Conservation (phyloP, 352 stramenopile species). For the Phytophthora idaei region DNA sequence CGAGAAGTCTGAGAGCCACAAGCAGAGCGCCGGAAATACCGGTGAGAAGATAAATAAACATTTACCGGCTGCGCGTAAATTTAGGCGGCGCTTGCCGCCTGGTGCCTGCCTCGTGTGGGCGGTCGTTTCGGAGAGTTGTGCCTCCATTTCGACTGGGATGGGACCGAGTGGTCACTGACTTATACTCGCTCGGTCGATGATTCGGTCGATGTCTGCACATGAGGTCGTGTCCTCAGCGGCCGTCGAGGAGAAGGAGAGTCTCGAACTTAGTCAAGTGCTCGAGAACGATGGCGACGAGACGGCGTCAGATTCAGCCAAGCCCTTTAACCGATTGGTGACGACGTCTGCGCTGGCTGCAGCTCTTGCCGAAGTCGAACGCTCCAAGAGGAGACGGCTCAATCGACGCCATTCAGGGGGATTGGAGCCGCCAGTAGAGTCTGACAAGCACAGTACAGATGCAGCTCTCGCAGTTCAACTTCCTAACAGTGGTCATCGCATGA, state of each 20-base stretch:
- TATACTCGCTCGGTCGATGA: conserved; percentile 16
- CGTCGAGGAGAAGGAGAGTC: neutral
- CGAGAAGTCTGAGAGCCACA: too few relatives aligned
- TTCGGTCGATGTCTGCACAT: conserved; percentile 19
- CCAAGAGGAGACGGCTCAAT: conserved; percentile 19
- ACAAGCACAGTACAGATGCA: conserved; percentile 1
- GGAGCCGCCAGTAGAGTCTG: conserved; percentile 4
- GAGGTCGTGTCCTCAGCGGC: conserved; percentile 12
- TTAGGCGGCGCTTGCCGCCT: neutral
- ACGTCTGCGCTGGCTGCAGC: conserved; percentile 33
- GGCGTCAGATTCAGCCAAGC: conserved; percentile 7
- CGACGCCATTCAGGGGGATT: conserved; percentile 23
- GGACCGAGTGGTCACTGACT: conserved; percentile 19
- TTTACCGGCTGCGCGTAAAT: conserved; percentile 1
- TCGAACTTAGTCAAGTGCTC: neutral
- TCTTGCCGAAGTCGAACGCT: conserved; percentile 30
- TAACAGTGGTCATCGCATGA: conserved; percentile 10
- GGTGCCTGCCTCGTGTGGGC: conserved; percentile 10
- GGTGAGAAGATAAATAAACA: too few relatives aligned
- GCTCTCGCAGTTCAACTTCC: neutral
- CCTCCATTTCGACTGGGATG: conserved; percentile 25
- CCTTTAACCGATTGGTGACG: conserved; percentile 26
- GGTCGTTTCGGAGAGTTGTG: conserved; percentile 20
- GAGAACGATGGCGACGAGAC: conserved; percentile 9
- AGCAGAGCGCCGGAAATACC: too few relatives aligned